These are phyloP conservation scores for Glaciozyma martinii DNA, from an alignment of 768 basidiomycete genomes.

Conservation along the genomic window DNA sequence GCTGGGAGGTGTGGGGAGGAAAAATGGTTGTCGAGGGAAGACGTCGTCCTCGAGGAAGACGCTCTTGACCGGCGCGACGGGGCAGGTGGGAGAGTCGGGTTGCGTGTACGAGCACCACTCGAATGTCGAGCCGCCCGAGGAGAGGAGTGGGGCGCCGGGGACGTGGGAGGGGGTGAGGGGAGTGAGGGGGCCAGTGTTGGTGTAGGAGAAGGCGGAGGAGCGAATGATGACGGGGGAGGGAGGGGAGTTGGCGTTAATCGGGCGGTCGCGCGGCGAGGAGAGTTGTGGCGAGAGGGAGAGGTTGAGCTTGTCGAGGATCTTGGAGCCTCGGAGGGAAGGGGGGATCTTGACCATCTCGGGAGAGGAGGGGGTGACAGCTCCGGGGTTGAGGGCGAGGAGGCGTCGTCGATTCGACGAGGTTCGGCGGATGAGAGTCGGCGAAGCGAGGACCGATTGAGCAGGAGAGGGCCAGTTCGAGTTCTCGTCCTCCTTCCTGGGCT, in stretches of 20 bases:
- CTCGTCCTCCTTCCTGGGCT: neutral
- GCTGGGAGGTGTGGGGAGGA: conserved; percentile 6
- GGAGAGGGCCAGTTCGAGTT: neutral
- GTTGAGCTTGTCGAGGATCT: conserved; percentile 8
- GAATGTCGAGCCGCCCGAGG: conserved; percentile 1
- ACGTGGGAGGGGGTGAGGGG: conserved; percentile 31
- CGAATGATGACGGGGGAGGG: conserved; percentile 17
- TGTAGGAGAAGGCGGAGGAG: conserved; percentile 19
- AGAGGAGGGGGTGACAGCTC: neutral
- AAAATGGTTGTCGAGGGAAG: conserved; percentile 5
- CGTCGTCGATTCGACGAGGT: neutral
- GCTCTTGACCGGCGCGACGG: neutral
- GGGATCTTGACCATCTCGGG: conserved; percentile 2
- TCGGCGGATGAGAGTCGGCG: neutral
- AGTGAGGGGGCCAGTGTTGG: conserved; percentile 19
- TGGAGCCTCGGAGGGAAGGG: neutral
- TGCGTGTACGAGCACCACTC: conserved; percentile 13
- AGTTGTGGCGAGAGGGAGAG: neutral
- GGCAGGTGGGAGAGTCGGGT: conserved; percentile 21
- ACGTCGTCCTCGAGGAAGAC: neutral
- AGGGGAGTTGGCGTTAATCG: neutral
- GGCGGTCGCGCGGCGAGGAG: neutral
- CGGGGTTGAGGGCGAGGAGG: neutral
- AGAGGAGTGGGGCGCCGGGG: conserved; percentile 19
- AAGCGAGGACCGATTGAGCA: neutral